Evolutionary conservation across 2,329 filamentous ascomycete genomes (phyloP).

Genomic region (Pseudogymnoascus sp.): DNA sequence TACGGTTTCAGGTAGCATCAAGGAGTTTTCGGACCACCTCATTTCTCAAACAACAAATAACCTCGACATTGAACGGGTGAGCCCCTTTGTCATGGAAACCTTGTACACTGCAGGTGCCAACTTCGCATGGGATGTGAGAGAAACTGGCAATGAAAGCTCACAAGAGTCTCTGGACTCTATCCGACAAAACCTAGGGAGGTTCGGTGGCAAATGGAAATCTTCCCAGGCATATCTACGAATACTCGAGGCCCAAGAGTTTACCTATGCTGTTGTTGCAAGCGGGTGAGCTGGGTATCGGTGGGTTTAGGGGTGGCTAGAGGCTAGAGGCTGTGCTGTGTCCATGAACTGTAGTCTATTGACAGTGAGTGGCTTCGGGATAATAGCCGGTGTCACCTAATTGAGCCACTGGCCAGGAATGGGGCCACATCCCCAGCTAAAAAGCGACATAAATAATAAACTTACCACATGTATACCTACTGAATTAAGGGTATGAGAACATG

Average conservation of each 20-base stretch:
- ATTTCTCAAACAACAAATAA: slow-evolving; percentile 16
- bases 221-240: slow-evolving; percentile 31
- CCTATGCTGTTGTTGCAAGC: slow-evolving; percentile 18
- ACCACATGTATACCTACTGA: not conserved
- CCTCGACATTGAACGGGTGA: slow-evolving; percentile 24
- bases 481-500: not conserved
- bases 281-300: not conserved
- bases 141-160: slow-evolving; percentile 28
- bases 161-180: slow-evolving; percentile 26
- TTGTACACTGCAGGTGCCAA: slow-evolving; percentile 32
- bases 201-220: slow-evolving; percentile 29
- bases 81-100: slow-evolving; percentile 31
- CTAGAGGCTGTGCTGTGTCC: not conserved
- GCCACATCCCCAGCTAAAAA: not conserved
- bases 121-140: slow-evolving; percentile 31
- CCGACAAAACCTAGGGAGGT: slow-evolving; percentile 23
- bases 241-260: slow-evolving; percentile 30
- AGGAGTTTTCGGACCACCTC: slow-evolving; percentile 24
- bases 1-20: slow-evolving; percentile 23
- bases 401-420: not conserved
- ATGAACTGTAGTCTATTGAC: not conserved
- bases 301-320: not conserved
- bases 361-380: not conserved
- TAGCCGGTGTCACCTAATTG: not conserved
- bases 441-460: not conserved